Conservation (phyloP, 371 early-diverging fungal species). For the Syncephalastrum monosporum region DNA sequence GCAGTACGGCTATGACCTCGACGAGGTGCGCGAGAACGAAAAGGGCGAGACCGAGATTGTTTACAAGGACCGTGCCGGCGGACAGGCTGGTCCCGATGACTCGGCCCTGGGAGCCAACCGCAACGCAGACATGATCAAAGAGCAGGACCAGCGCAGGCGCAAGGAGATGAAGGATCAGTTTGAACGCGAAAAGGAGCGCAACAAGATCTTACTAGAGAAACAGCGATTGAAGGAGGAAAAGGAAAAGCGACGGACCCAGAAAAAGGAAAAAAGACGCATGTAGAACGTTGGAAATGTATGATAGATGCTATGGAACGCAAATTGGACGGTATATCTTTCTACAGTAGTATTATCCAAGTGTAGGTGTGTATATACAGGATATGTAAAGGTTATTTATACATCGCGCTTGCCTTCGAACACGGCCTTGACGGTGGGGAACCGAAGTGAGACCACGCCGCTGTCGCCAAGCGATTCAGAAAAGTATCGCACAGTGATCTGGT, state of each 20-base stretch:
- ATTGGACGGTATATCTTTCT: too few relatives aligned
- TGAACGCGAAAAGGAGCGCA: constrained; percentile 57
- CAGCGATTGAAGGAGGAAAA: constrained; percentile 50
- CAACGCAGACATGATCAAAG: constrained; percentile 50
- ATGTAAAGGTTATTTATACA: constrained; percentile 6
- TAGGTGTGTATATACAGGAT: too few relatives aligned
- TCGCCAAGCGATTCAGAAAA: constrained; percentile 49
- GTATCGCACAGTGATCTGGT: constrained; percentile 55
- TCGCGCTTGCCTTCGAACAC: constrained; percentile 40
- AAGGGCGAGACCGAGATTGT: constrained; percentile 39
- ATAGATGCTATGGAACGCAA: too few relatives aligned
- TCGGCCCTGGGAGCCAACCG: constrained; percentile 46
- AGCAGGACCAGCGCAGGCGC: constrained; percentile 48
- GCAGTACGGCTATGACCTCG: constrained; percentile 55
- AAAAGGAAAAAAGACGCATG: constrained; percentile 55
- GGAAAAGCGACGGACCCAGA: constrained; percentile 50
- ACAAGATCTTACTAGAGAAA: constrained; percentile 49
- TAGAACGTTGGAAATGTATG: constrained; percentile 14
- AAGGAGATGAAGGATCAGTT: constrained; percentile 53
- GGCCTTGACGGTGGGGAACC: constrained; percentile 61
- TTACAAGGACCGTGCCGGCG: constrained; percentile 17
- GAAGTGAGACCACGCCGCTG: constrained; percentile 34
- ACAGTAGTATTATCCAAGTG: too few relatives aligned
- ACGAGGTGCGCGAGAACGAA: constrained; percentile 42
- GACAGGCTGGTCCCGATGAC: constrained; percentile 16